Evolutionary conservation across 306 rosid species (phyloP), one percentile per base, ranked within the genome.

Genomic region (Hippophae tibetana): DNA sequence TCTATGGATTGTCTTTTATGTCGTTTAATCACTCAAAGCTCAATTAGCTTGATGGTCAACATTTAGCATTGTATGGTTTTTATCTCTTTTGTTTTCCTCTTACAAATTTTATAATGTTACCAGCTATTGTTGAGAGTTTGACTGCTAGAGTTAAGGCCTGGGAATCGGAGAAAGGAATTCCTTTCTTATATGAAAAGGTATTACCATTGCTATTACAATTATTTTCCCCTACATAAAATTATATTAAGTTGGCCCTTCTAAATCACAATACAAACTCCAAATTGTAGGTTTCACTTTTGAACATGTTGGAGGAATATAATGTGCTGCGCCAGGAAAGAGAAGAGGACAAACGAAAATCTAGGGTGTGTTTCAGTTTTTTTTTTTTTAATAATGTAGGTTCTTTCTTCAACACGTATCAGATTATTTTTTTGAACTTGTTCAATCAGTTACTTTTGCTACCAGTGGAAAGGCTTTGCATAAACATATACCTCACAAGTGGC

Each of bases 121-220:
- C 67, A 90, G 97, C 87, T 47, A 66, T 81, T 52, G 79, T 78
- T 7, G 96, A 90, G 69, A 81, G 56, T 78, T 77, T 90, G 89
- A 83, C 63, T 64, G 66, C 87, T 59, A 87, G 73, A 83, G 89
- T 87, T 14, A 87, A 78, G 66, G 89, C 85, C 13, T 90, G 97
- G 97, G 96, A 87, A 68, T 43, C 52, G 62, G 97, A 90, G 63
- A 85, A 81, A 75, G 94, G 87, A 79, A 82, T 79, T 63, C 80
- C 90, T 63, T 87, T 90, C 81, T 69, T 86, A 55, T 90, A 85
- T 59, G 97, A 85, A 77, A 87, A 87, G 97, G 97, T 90, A 70
- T 10, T 58, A 41, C 50, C 45, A 49, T 68, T 61, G 27, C 54
- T 45, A 10, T 57, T 62, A 66, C 42, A 31, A 47, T 11, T n/a